These are phyloP conservation scores for Pyropia yezoensis DNA, from an alignment of 23 red algal genomes.

Conservation along the genomic window DNA sequence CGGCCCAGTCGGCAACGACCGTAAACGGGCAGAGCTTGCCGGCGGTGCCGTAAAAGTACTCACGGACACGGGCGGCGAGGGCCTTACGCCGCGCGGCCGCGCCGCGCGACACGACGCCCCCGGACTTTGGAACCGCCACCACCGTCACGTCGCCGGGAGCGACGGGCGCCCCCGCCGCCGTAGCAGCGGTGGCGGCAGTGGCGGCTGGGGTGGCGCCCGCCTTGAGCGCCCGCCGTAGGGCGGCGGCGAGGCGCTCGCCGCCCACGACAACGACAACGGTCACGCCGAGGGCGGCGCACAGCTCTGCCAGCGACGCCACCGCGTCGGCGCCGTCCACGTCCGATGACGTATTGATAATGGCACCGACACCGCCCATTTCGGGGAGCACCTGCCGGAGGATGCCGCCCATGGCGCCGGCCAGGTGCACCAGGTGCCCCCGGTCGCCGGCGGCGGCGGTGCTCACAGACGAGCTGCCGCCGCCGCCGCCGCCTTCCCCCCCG, in stretches of 20 bases:
- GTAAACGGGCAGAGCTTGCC: conserved; percentile 69
- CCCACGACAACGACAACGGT: conserved; percentile 72
- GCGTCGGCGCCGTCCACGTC: background rate
- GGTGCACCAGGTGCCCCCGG: no score
- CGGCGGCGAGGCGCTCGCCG: conserved; percentile 76
- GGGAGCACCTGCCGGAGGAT: no score
- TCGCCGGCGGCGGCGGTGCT: no score
- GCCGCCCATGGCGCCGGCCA: no score
- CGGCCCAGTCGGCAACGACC: conserved; percentile 34
- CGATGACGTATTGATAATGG: conserved; percentile 1
- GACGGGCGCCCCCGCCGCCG: no score
- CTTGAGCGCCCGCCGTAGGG: conserved; percentile 27
- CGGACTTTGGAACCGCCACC: conserved; percentile 71
- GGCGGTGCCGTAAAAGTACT: conserved; percentile 90
- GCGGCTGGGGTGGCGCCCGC: background rate
- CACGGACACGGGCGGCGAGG: conserved; percentile 29
- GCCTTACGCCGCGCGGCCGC: conserved; percentile 17
- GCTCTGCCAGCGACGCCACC: background rate
- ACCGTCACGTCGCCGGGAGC: background rate
- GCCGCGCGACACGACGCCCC: conserved; percentile 80
- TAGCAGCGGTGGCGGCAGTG: no score
- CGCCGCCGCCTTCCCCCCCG: conserved; percentile 25
- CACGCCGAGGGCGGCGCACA: background rate
- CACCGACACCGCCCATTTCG: background rate
- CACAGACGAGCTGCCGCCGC: conserved; percentile 2